Conservation (phyloP, 2,329 filamentous ascomycete genomes). For the Aspergillus bombycis region DNA sequence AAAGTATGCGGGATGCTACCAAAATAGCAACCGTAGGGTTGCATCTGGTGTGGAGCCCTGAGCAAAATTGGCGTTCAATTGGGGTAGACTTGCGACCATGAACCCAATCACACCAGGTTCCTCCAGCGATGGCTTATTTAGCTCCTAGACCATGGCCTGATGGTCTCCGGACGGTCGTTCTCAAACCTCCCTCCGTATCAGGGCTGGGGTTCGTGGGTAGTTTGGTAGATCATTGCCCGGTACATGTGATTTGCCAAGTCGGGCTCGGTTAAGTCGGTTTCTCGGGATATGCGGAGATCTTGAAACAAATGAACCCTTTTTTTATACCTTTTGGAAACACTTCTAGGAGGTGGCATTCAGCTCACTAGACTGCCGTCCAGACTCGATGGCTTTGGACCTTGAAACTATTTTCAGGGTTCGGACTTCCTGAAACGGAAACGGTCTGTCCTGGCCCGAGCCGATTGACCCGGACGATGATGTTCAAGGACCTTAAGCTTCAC, state of each 20-base stretch:
- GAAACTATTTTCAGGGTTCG: background rate
- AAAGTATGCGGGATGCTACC: background rate
- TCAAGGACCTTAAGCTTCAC: background rate
- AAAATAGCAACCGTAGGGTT: slow-evolving; percentile 3
- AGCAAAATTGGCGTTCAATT: background rate
- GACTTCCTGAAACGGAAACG: background rate
- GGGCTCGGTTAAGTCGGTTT: background rate
- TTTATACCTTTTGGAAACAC: background rate
- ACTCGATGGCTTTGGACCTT: background rate
- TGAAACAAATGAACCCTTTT: background rate
- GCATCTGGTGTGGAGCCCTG: background rate
- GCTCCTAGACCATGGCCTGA: background rate
- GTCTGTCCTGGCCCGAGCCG: background rate
- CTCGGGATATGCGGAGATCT: background rate
- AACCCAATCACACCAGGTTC: background rate
- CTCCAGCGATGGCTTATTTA: background rate
- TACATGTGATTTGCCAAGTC: slow-evolving; percentile 1
- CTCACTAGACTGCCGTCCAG: background rate
- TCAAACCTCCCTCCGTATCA: background rate
- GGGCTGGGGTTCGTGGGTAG: background rate
- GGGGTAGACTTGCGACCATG: background rate
- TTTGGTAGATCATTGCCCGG: background rate
- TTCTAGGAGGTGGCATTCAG: background rate
- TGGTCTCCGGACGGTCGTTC: background rate
- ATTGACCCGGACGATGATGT: background rate